Evolutionary conservation across 768 basidiomycete species (phyloP).

Genomic region (Suillus americanus): DNA sequence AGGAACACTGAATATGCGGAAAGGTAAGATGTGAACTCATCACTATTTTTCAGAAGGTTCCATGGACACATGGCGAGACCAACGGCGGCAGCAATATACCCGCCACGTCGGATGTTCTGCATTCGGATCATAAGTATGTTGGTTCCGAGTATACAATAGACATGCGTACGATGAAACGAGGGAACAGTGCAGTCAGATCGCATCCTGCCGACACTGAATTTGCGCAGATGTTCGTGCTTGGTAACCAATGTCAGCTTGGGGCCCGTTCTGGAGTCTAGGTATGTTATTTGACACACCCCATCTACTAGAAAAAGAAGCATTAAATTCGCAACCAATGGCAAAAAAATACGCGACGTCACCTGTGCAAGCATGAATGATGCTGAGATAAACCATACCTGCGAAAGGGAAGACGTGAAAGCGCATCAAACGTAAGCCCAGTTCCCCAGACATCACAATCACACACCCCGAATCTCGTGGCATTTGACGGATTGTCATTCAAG

Average conservation of each 20-base stretch:
- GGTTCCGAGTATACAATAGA: background rate
- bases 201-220: conserved; percentile 84
- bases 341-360: conserved; percentile 27
- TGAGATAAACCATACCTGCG: conserved; percentile 77
- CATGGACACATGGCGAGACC: conserved; percentile 77
- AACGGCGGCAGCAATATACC: conserved; percentile 78
- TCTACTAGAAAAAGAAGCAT: conserved; percentile 16
- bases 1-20: conserved; percentile 82
- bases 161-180: conserved; percentile 64
- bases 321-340: conserved; percentile 2
- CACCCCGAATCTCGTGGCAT: conserved; percentile 68
- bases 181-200: conserved; percentile 75
- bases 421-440: background rate
- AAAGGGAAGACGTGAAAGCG: background rate
- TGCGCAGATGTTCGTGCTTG: conserved; percentile 76
- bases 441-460: conserved; percentile 5
- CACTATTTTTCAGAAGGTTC: conserved; percentile 73
- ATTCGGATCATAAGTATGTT: background rate
- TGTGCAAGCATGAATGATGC: conserved; percentile 80
- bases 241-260: conserved; percentile 9
- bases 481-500: conserved; percentile 60
- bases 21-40: conserved; percentile 77
- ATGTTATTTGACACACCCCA: conserved; percentile 24
- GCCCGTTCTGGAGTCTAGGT: conserved; percentile 16
- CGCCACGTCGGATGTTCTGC: conserved; percentile 82